Conservation (phyloP, 2,329 filamentous ascomycete species). For the Hymenotorrendiella dingleyae region DNA sequence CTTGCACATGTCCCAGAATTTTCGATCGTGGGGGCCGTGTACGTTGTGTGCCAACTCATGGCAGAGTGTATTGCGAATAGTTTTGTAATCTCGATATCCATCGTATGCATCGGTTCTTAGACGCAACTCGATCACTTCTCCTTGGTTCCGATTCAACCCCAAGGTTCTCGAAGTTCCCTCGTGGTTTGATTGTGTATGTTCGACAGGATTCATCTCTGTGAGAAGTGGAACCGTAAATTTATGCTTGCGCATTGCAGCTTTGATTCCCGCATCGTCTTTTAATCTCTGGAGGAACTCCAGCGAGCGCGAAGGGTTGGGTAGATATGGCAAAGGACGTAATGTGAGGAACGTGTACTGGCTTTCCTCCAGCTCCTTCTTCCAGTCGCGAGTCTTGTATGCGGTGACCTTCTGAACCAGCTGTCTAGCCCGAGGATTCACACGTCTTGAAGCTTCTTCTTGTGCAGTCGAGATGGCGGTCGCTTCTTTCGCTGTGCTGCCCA, state of each 20-base stretch:
- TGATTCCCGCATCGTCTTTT: constrained; percentile 78
- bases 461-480: constrained; percentile 49
- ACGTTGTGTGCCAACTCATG: constrained; percentile 96
- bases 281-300: constrained; percentile 69
- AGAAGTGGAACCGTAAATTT: constrained; percentile 78
- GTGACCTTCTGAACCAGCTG: constrained; percentile 30
- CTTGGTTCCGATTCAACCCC: constrained; percentile 80
- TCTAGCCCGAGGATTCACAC: constrained; percentile 35
- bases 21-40: constrained; percentile 71
- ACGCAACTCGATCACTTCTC: constrained; percentile 85
- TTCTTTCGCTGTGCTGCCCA: constrained; percentile 58
- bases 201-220: constrained; percentile 90
- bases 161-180: constrained; percentile 71
- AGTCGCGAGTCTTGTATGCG: constrained; percentile 38
- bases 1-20: constrained; percentile 86
- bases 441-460: constrained; percentile 41
- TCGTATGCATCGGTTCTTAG: constrained; percentile 91
- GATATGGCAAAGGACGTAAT: constrained; percentile 67
- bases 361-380: constrained; percentile 39
- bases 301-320: constrained; percentile 69
- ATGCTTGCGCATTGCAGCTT: constrained; percentile 75
- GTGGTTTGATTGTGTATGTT: constrained; percentile 66
- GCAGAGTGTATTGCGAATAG: constrained; percentile 84
- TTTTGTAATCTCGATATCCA: constrained; percentile 88
- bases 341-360: constrained; percentile 75